A percentile compares a stretch with the other conserved stretches of the same genome.
Evolutionary conservation across 371 early-diverging fungal species (phyloP).

Genomic region (Syncephalis plumigaleata): DNA sequence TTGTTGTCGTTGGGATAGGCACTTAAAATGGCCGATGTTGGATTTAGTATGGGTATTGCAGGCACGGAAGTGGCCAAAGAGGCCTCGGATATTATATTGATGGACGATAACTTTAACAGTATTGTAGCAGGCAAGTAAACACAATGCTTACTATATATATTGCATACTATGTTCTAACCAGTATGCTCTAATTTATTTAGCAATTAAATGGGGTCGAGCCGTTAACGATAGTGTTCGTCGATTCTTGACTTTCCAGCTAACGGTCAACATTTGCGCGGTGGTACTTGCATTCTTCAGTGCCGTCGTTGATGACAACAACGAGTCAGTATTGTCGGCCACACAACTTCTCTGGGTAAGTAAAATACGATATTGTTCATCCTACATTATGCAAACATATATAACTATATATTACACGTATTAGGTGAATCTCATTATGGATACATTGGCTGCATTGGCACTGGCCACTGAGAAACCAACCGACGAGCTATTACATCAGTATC

Average conservation of each 20-base stretch:
- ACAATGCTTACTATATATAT: too few species aligned
- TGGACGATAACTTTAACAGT: slow-evolving; percentile 90
- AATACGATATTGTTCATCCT: too few species aligned
- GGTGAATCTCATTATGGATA: slow-evolving; percentile 83
- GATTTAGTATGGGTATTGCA: slow-evolving; percentile 93
- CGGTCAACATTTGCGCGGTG: slow-evolving; percentile 86
- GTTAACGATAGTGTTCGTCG: slow-evolving; percentile 89
- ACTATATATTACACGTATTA: slow-evolving; percentile 18
- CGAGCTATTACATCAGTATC: slow-evolving; percentile 59
- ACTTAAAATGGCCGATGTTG: slow-evolving; percentile 89
- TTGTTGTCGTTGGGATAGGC: slow-evolving; percentile 17
- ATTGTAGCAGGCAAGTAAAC: slow-evolving; percentile 30
- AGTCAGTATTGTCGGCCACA: slow-evolving; percentile 59
- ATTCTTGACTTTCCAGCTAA: slow-evolving; percentile 92
- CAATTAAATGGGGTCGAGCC: slow-evolving; percentile 88
- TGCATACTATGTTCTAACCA: too few species aligned
- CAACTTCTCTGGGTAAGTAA: slow-evolving; percentile 75
- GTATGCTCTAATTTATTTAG: slow-evolving; percentile 18
- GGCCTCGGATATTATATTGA: slow-evolving; percentile 83
- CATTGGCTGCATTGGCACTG: slow-evolving; percentile 70
- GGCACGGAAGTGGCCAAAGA: slow-evolving; percentile 96
- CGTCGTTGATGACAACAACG: slow-evolving; percentile 27
- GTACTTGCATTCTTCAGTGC: slow-evolving; percentile 42
- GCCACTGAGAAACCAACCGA: slow-evolving; percentile 70
- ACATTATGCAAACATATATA: too few species aligned